phyloP scores from a whole-genome alignment of 306 rosid species.

The Pachyrhizus erosus region DNA sequence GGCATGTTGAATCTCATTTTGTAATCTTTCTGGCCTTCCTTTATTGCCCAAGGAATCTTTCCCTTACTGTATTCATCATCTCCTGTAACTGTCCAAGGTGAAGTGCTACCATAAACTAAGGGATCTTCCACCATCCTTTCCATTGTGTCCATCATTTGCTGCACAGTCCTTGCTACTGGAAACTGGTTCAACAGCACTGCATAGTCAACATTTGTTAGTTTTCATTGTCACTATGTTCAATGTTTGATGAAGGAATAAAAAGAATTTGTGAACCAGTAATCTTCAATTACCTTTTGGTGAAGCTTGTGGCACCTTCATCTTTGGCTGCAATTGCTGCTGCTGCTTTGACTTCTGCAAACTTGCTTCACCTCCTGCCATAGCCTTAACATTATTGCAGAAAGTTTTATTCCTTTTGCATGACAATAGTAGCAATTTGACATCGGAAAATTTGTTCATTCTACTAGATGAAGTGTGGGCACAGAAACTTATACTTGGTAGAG shows the following conservation, averaged over 20 bases:
- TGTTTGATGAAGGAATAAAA: background rate
- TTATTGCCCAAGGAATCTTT: constrained; percentile 46
- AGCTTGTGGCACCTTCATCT: constrained; percentile 37
- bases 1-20: constrained; percentile 48
- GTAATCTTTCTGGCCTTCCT: constrained; percentile 44
- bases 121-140: constrained; percentile 49
- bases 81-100: constrained; percentile 39
- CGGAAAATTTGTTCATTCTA: constrained; percentile 33
- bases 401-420: background rate
- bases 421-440: constrained; percentile 20
- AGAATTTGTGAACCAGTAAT: background rate
- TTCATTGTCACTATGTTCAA: background rate
- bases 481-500: constrained; percentile 28
- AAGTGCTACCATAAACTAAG: constrained; percentile 18
- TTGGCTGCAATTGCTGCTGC: constrained; percentile 29
- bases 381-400: constrained; percentile 37
- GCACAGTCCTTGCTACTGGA: constrained; percentile 48
- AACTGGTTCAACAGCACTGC: constrained; percentile 41
- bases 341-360: constrained; percentile 36
- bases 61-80: constrained; percentile 35
- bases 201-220: constrained; percentile 13
- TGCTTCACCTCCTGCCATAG: constrained; percentile 29
- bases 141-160: constrained; percentile 54
- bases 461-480: constrained; percentile 37
- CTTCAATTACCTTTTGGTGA: constrained; percentile 43